Evolutionary conservation across 2,329 filamentous ascomycete genomes (phyloP).

Genomic region (Fusarium staphyleae): DNA sequence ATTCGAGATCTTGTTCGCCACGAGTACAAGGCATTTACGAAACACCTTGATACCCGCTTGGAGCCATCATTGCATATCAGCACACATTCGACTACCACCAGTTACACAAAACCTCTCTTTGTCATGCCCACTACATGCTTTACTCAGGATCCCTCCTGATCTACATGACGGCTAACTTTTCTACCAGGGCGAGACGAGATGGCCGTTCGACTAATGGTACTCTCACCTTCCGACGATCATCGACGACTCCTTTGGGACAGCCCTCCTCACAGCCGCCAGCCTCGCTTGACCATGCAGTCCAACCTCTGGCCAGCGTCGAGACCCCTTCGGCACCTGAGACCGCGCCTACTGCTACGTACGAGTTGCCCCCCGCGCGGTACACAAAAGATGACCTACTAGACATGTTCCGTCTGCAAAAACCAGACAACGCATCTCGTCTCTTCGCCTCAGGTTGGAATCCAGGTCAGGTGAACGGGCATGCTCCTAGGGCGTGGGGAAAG

Average conservation of each 20-base stretch:
- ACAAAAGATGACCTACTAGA: constrained; percentile 80
- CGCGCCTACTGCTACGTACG: constrained; percentile 39
- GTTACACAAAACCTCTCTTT: constrained; percentile 5
- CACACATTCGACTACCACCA: neutral
- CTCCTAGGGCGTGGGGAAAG: constrained; percentile 77
- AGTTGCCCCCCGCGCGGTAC: constrained; percentile 66
- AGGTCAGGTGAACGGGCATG: constrained; percentile 69
- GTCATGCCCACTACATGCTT: neutral
- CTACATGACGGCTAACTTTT: constrained; percentile 22
- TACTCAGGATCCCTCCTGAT: neutral
- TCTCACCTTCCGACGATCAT: constrained; percentile 69
- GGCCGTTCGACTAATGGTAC: constrained; percentile 67
- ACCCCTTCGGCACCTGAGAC: constrained; percentile 43
- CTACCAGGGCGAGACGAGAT: constrained; percentile 63
- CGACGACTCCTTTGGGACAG: constrained; percentile 61
- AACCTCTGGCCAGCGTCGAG: constrained; percentile 47
- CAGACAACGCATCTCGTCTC: constrained; percentile 66
- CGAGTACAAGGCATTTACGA: neutral
- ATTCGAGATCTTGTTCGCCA: neutral
- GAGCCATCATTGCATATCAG: neutral
- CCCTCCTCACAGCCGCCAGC: constrained; percentile 48
- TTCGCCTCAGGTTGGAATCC: constrained; percentile 84
- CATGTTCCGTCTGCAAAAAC: constrained; percentile 66
- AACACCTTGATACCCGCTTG: neutral
- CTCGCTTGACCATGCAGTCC: constrained; percentile 50